phyloP scores from a whole-genome alignment of 352 stramenopile genomes.

The Hyaloperonospora brassicae region DNA sequence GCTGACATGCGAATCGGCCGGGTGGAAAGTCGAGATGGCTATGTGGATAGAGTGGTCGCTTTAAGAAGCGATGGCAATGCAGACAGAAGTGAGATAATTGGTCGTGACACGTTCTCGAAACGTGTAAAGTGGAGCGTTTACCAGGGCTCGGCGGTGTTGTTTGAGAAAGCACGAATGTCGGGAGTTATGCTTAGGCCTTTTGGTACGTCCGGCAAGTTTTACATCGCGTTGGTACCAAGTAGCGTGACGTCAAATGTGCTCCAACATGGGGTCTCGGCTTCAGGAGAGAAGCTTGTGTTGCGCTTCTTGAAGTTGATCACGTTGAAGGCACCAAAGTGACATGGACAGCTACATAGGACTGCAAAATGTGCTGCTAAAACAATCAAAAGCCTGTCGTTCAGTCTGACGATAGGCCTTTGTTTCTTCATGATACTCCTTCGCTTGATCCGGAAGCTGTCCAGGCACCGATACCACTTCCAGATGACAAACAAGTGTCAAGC shows the following conservation, averaged over 20 bases:
- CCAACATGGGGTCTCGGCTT: slow-evolving; percentile 5
- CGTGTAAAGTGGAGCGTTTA: no score
- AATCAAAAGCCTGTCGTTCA: slow-evolving; percentile 4
- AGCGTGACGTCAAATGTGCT: slow-evolving; percentile 3
- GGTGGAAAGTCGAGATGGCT: slow-evolving; percentile 49
- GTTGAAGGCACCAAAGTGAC: no score
- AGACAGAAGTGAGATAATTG: slow-evolving; percentile 35
- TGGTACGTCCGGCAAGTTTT: slow-evolving; percentile 80
- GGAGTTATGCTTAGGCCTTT: slow-evolving; percentile 62
- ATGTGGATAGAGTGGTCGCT: slow-evolving; percentile 47
- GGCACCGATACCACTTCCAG: background rate
- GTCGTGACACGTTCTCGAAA: slow-evolving; percentile 70
- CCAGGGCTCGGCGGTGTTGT: slow-evolving; percentile 39
- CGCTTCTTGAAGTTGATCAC: slow-evolving; percentile 52
- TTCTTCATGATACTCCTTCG: slow-evolving; percentile 37
- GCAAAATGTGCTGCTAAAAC: background rate
- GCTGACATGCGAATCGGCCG: slow-evolving; percentile 41
- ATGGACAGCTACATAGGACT: slow-evolving; percentile 6
- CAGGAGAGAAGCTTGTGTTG: slow-evolving; percentile 43
- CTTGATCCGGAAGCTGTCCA: slow-evolving; percentile 43
- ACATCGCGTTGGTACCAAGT: no score
- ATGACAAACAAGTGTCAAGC: background rate
- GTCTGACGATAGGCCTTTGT: no score
- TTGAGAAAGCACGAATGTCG: slow-evolving; percentile 27
- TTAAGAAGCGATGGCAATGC: slow-evolving; percentile 7